Conservation (phyloP, 345 rosid species). For the Hibiscus trionum region DNA sequence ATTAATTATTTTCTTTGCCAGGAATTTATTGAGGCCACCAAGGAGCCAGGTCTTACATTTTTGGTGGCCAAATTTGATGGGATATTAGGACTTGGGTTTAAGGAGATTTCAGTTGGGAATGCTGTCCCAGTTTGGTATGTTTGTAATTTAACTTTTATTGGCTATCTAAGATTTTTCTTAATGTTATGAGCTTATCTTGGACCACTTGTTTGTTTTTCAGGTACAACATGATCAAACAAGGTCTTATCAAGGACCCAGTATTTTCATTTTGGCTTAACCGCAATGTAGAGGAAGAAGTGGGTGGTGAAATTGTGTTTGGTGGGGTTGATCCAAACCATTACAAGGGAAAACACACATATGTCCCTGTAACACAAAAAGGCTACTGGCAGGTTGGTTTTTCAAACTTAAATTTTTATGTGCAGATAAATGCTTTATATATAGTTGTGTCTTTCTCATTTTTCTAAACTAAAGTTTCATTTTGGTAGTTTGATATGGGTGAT, state of each 20-base stretch:
- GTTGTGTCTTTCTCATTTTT: slow-evolving; percentile 9
- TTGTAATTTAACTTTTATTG: neutral
- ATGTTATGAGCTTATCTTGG: slow-evolving; percentile 7
- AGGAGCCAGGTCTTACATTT: slow-evolving; percentile 80
- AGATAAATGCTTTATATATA: neutral
- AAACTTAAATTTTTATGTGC: neutral
- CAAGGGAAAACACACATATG: slow-evolving; percentile 83
- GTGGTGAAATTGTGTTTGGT: slow-evolving; percentile 93
- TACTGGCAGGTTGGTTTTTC: slow-evolving; percentile 77
- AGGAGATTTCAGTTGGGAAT: slow-evolving; percentile 83
- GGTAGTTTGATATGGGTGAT: slow-evolving; percentile 89
- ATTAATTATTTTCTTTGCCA: slow-evolving; percentile 18
- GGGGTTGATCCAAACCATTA: slow-evolving; percentile 80
- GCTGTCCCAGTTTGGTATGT: slow-evolving; percentile 80
- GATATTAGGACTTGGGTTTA: slow-evolving; percentile 87
- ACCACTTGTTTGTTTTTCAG: slow-evolving; percentile 27
- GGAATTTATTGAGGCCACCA: slow-evolving; percentile 95
- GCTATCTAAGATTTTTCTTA: neutral
- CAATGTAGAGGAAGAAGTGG: slow-evolving; percentile 61
- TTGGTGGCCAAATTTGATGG: slow-evolving; percentile 90
- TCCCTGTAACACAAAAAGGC: slow-evolving; percentile 85
- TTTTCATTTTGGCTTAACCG: slow-evolving; percentile 98
- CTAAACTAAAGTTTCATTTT: slow-evolving; percentile 4
- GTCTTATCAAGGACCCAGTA: slow-evolving; percentile 75
- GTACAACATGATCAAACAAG: slow-evolving; percentile 82